Conservation (phyloP, 2,329 filamentous ascomycete species). For the Botryotinia globosa region DNA sequence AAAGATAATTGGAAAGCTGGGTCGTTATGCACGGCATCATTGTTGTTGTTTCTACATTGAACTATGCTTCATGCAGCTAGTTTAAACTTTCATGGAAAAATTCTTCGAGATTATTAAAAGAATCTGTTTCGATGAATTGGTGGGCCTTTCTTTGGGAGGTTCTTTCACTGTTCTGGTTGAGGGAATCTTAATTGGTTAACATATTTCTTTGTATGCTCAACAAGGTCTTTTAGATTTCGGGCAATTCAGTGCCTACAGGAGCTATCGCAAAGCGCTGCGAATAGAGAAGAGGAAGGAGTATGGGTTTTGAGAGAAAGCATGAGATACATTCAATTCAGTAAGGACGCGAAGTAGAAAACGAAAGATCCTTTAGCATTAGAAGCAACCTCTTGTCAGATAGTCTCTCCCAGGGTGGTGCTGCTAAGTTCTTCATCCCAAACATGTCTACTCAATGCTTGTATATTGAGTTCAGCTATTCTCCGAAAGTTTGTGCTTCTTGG, state of each 20-base stretch:
- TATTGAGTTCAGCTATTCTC: neutral
- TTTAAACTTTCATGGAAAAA: too few species aligned
- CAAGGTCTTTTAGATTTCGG: neutral
- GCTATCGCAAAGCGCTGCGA: fast-evolving
- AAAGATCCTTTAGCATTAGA: neutral
- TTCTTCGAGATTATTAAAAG: neutral
- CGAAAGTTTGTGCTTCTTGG: neutral
- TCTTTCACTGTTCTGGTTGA: neutral
- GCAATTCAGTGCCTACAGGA: neutral
- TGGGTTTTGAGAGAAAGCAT: neutral
- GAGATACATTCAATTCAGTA: neutral
- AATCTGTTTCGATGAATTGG: too few species aligned
- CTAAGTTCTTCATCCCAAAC: fast-evolving
- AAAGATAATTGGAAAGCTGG: neutral
- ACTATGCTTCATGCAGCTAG: neutral
- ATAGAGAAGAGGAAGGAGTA: neutral
- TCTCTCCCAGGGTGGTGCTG: neutral
- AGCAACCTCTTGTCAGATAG: fast-evolving
- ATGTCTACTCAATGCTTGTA: neutral
- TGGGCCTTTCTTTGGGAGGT: neutral
- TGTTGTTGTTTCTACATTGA: neutral
- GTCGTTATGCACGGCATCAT: neutral
- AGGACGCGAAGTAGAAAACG: neutral
- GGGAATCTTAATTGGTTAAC: neutral
- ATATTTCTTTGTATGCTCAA: neutral